Conservation (phyloP, 148 eudicot species). For the Diospyros lotus region DNA sequence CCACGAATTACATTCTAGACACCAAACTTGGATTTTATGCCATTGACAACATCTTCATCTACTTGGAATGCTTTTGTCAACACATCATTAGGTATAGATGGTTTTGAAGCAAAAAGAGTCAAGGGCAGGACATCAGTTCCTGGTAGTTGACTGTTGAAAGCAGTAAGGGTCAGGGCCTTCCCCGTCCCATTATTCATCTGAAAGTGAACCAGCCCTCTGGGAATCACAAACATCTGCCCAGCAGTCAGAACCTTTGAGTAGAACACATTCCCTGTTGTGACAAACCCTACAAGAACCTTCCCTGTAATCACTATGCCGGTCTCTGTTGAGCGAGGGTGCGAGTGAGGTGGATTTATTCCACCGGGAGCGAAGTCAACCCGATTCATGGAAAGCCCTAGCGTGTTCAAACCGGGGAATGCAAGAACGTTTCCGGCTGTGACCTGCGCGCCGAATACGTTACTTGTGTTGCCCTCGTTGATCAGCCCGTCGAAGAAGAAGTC, state of each 20-base stretch:
- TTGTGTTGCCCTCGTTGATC: conserved; percentile 29
- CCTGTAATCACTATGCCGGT: conserved; percentile 29
- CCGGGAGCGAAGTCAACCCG: conserved; percentile 31
- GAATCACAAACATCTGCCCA: conserved; percentile 46
- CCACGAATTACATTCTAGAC: not conserved
- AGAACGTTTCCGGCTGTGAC: conserved; percentile 28
- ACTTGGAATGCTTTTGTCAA: conserved; percentile 34
- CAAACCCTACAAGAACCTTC: conserved; percentile 34
- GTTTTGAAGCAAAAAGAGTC: conserved; percentile 32
- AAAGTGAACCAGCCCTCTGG: conserved; percentile 42
- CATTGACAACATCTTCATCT: conserved; percentile 15
- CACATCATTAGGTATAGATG: conserved; percentile 30
- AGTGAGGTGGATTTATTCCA: conserved; percentile 44
- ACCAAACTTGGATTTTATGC: conserved; percentile 29
- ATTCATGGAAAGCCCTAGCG: conserved; percentile 43
- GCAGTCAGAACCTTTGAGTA: conserved; percentile 23
- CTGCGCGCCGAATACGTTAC: conserved; percentile 14
- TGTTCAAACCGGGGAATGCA: conserved; percentile 40
- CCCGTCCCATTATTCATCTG: conserved; percentile 34
- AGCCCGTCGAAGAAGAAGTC: conserved; percentile 46
- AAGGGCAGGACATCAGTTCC: conserved; percentile 21
- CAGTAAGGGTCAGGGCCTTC: conserved; percentile 26
- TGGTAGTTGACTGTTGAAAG: conserved; percentile 50
- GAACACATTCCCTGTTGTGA: conserved; percentile 32
- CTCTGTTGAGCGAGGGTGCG: conserved; percentile 42